phyloP scores from a whole-genome alignment of 208 protist species.

The Acanthamoeba triangularis region DNA sequence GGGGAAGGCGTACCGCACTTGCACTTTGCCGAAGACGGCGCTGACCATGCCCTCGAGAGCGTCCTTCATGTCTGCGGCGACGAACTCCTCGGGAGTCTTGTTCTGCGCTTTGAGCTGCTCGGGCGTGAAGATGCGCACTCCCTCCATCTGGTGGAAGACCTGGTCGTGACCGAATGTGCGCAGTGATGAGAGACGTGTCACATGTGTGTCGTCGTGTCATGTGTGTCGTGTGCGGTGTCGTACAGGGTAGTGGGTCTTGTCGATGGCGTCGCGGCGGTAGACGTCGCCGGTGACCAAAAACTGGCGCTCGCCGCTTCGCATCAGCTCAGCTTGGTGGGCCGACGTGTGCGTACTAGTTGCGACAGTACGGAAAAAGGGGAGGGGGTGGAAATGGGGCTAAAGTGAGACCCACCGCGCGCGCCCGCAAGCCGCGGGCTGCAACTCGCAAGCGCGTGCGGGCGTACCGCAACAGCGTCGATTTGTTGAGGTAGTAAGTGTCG shows the following conservation, averaged over 20 bases:
- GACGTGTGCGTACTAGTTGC: conserved; percentile 88
- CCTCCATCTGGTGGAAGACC: conserved; percentile 91
- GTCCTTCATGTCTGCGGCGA: conserved; percentile 88
- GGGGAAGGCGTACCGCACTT: conserved; percentile 18
- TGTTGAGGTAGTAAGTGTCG: conserved; percentile 91
- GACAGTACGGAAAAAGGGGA: neutral
- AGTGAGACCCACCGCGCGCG: neutral
- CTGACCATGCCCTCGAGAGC: conserved; percentile 86
- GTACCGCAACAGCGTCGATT: conserved; percentile 69
- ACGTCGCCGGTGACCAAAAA: conserved; percentile 93
- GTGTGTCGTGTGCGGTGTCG: neutral
- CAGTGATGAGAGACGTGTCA: neutral
- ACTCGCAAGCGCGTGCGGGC: neutral
- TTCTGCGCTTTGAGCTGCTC: conserved; percentile 42
- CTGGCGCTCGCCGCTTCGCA: conserved; percentile 59
- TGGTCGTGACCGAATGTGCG: neutral
- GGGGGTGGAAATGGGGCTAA: neutral
- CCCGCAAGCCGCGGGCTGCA: no score
- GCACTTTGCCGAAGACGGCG: conserved; percentile 69
- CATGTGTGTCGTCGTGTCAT: no score
- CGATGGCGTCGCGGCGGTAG: conserved; percentile 93
- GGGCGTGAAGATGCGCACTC: conserved; percentile 83
- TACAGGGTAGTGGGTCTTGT: conserved; percentile 92
- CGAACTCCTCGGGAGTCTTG: conserved; percentile 2
- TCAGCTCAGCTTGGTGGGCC: conserved; percentile 90